phyloP scores from a whole-genome alignment of 2,329 filamentous ascomycete genomes.

The Pseudogymnoascus sp. region DNA sequence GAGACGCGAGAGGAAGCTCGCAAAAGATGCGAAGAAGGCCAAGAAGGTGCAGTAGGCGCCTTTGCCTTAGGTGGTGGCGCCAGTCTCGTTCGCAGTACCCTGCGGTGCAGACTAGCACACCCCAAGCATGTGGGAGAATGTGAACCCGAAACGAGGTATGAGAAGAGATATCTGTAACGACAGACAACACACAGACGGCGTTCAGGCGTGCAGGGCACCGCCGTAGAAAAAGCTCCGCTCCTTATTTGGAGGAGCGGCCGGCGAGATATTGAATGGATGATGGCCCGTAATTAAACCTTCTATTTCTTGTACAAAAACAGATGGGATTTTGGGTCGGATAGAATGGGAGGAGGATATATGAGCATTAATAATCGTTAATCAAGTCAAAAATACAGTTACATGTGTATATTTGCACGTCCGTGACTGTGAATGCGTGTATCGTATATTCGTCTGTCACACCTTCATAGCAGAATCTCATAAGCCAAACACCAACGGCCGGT shows the following conservation, averaged over 20 bases:
- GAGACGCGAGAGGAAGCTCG: conserved; percentile 67
- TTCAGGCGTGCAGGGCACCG: conserved; percentile 3
- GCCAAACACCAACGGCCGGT: background rate
- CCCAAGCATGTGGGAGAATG: background rate
- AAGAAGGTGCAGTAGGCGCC: conserved; percentile 33
- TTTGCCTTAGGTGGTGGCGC: background rate
- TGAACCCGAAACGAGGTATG: background rate
- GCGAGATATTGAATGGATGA: background rate
- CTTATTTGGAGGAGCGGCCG: background rate
- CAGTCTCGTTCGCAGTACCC: background rate
- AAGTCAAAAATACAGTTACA: background rate
- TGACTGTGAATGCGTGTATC: background rate
- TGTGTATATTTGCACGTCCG: background rate
- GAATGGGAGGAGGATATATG: background rate
- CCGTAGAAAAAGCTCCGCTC: background rate
- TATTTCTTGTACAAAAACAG: conserved; percentile 2
- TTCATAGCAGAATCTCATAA: background rate
- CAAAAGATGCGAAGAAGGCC: conserved; percentile 59
- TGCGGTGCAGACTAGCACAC: too few relatives aligned
- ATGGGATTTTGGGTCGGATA: background rate
- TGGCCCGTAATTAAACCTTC: background rate
- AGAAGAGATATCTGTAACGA: background rate
- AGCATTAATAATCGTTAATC: conserved; percentile 8
- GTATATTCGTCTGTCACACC: background rate
- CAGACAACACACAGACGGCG: background rate